Evolutionary conservation across 495 filamentous ascomycete species (phyloP).

Genomic region (Hamigera avellanea): DNA sequence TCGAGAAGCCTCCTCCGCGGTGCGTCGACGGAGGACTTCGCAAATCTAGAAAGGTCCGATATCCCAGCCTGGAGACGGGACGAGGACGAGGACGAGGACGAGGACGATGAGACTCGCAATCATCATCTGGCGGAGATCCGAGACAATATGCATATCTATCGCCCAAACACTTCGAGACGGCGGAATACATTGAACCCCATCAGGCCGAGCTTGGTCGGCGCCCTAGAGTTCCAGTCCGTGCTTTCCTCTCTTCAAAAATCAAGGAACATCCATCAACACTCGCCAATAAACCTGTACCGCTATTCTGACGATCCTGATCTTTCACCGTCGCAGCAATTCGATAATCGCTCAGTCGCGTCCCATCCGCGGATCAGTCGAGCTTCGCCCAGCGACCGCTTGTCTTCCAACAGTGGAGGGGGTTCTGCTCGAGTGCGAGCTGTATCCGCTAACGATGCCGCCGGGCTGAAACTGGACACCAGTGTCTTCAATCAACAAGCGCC

Average conservation of each 20-base stretch:
- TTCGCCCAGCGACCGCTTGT: conserved; percentile 15
- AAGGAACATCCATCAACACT: conserved; percentile 52
- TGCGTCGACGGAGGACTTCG: conserved; percentile 55
- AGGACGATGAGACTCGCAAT: conserved; percentile 60
- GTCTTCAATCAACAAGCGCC: conserved; percentile 10
- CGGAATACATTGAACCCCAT: conserved; percentile 74
- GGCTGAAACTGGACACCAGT: conserved; percentile 29
- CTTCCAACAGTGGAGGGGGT: conserved; percentile 18
- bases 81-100: conserved; percentile 54
- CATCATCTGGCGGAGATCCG: conserved; percentile 72
- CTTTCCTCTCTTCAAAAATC: conserved; percentile 71
- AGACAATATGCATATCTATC: conserved; percentile 82
- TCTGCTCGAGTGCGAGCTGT: conserved; percentile 44
- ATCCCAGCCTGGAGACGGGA: conserved; percentile 32
- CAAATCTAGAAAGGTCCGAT: conserved; percentile 54
- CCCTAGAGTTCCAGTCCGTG: conserved; percentile 85
- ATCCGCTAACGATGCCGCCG: conserved; percentile 50
- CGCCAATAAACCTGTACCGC: conserved; percentile 54
- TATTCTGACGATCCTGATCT: conserved; percentile 58
- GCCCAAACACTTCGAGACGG: conserved; percentile 49
- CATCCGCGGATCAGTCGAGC: conserved; percentile 26
- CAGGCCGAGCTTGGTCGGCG: conserved; percentile 85
- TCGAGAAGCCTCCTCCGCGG: conserved; percentile 39
- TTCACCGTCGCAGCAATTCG: conserved; percentile 29
- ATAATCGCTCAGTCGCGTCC: conserved; percentile 38